phyloP scores from a whole-genome alignment of 2,329 filamentous ascomycete genomes.

The Fusarium nelsonii region DNA sequence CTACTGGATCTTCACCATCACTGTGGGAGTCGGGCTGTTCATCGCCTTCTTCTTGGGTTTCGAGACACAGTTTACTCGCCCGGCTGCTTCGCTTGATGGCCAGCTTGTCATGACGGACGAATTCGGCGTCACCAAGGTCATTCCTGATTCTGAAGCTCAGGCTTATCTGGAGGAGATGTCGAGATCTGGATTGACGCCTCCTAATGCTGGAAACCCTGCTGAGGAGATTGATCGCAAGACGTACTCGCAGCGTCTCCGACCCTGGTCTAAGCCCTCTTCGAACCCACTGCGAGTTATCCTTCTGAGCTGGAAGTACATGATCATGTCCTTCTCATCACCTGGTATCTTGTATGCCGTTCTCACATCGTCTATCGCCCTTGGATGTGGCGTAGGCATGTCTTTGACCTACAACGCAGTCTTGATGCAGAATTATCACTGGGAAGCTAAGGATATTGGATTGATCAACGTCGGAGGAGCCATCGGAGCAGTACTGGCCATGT shows the following conservation, averaged over 20 bases:
- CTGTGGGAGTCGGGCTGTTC: slow-evolving; percentile 5
- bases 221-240: slow-evolving; percentile 2
- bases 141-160: slow-evolving; percentile 19
- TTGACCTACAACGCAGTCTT: slow-evolving; percentile 18
- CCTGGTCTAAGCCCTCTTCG: slow-evolving; percentile 17
- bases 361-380: slow-evolving; percentile 14
- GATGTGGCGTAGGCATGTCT: slow-evolving; percentile 10
- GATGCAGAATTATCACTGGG: slow-evolving; percentile 18
- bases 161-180: slow-evolving; percentile 20
- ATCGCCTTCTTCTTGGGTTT: slow-evolving; percentile 14
- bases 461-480: slow-evolving; percentile 12
- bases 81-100: slow-evolving; percentile 17
- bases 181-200: background rate
- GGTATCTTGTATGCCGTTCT: slow-evolving; percentile 20
- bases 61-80: slow-evolving; percentile 16
- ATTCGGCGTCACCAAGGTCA: slow-evolving; percentile 14
- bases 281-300: slow-evolving; percentile 3
- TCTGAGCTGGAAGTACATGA: slow-evolving; percentile 25
- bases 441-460: slow-evolving; percentile 13
- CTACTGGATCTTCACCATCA: slow-evolving; percentile 24
- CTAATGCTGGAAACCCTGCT: background rate
- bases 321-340: background rate
- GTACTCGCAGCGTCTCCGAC: slow-evolving; percentile 11
- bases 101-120: slow-evolving; percentile 24
- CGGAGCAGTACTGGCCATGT: slow-evolving; percentile 10